Conservation (phyloP, 495 filamentous ascomycete genomes). For the Podospora conica region DNA sequence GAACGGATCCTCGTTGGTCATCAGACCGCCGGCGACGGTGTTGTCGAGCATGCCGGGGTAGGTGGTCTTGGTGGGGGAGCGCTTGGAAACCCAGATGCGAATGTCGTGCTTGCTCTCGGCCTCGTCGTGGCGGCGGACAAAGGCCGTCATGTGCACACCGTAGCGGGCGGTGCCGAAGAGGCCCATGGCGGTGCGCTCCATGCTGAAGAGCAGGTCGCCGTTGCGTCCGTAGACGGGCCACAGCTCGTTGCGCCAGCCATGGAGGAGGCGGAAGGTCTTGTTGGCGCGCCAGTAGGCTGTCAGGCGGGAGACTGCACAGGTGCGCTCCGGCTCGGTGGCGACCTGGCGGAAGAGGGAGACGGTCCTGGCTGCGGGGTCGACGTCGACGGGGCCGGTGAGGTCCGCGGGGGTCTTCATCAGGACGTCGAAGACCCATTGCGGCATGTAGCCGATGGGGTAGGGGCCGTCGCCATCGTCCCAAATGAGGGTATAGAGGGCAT, state of each 20-base stretch:
- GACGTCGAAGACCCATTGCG: slow-evolving; percentile 49
- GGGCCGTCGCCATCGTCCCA: slow-evolving; percentile 45
- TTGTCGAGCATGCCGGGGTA: slow-evolving; percentile 90
- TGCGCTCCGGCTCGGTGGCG: slow-evolving; percentile 49
- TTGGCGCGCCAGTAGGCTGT: slow-evolving; percentile 57
- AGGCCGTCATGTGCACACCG: slow-evolving; percentile 85
- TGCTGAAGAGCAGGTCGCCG: slow-evolving; percentile 59
- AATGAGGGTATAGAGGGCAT: slow-evolving; percentile 49
- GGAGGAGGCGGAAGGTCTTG: slow-evolving; percentile 62
- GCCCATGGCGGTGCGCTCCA: slow-evolving; percentile 72
- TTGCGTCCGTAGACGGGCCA: slow-evolving; percentile 73
- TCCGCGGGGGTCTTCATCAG: slow-evolving; percentile 40
- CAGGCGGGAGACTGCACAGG: slow-evolving; percentile 50
- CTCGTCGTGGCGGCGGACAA: slow-evolving; percentile 47
- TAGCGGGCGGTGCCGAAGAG: slow-evolving; percentile 86
- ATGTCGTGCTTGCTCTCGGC: slow-evolving; percentile 45
- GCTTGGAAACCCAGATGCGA: slow-evolving; percentile 77
- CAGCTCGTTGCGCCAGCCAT: slow-evolving; percentile 81
- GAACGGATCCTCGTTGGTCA: slow-evolving; percentile 66
- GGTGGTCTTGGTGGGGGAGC: slow-evolving; percentile 71
- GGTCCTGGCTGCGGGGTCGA: slow-evolving; percentile 39
- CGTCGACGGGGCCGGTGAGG: slow-evolving; percentile 47
- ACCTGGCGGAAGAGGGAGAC: slow-evolving; percentile 21
- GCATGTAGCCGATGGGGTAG: slow-evolving; percentile 57
- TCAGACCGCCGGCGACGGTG: slow-evolving; percentile 84